These are phyloP conservation scores for Beauveria sp. DNA, from an alignment of 2,329 filamentous ascomycete species.

Conservation along the genomic window DNA sequence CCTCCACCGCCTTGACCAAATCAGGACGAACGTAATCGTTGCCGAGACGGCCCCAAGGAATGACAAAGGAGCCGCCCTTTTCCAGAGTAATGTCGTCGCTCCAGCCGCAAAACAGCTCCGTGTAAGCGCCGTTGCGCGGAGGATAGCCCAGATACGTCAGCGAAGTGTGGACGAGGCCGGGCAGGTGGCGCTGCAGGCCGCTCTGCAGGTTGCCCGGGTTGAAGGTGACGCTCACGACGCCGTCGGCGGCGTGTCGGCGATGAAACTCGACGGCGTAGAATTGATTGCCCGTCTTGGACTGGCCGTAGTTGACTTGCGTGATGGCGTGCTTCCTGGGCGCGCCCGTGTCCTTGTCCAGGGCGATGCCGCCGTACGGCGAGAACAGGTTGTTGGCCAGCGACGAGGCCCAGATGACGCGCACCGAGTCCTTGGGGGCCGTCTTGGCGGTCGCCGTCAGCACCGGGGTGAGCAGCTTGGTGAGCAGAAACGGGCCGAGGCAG, in stretches of 20 bases:
- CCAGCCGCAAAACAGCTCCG: conserved; percentile 12
- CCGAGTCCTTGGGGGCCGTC: conserved; percentile 17
- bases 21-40: conserved; percentile 21
- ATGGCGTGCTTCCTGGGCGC: conserved; percentile 10
- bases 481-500: conserved; percentile 28
- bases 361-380: conserved; percentile 6
- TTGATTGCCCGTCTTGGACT: conserved; percentile 18
- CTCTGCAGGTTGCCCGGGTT: conserved; percentile 28
- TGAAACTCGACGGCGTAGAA: conserved; percentile 19
- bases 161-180: conserved; percentile 12
- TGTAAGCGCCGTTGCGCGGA: conserved; percentile 6
- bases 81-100: conserved; percentile 28
- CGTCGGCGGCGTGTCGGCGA: conserved; percentile 16
- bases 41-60: conserved; percentile 17
- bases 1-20: conserved; percentile 19
- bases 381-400: conserved; percentile 16
- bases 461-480: conserved; percentile 27
- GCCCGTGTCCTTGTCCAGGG: neutral
- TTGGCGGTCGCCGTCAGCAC: conserved; percentile 22
- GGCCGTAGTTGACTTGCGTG: conserved; percentile 16
- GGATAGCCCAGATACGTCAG: conserved; percentile 12
- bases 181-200: conserved; percentile 21
- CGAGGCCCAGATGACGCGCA: conserved; percentile 19
- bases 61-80: conserved; percentile 16
- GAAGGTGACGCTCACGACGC: conserved; percentile 19